Evolutionary conservation across 164 flowering plant species (phyloP), one percentile per base, ranked within the genome.

Genomic region (Liriodendron chinense): DNA sequence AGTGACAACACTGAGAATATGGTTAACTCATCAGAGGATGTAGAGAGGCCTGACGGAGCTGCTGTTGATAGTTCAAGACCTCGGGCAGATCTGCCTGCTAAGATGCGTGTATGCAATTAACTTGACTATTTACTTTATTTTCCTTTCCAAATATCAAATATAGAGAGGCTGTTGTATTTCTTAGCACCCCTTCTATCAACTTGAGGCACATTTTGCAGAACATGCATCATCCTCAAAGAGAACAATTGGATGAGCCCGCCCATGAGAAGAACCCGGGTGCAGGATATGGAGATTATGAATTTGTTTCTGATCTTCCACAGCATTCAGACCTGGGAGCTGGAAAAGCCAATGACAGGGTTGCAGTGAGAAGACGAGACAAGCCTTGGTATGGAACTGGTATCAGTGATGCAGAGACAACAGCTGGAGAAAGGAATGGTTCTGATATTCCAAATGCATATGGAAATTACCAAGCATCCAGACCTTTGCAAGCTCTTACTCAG

Each of bases 391-490:
- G 83, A 53, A 78, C 79, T 75, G 83, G 24, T 22, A 67, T 81
- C 9, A 78, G 72, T 77, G 76, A 78, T 57, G n/a, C 79, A 20
- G 91, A 84, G 69, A 25, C 87, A 61, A 26, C 83, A 65, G 71
- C 83, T 66, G 75, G 82, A 68, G 90, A 84, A 75, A 87, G 83
- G 76, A 90, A 87, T 88, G 88, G 87, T 65, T 84, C 78, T 72
- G 87, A 76, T 83, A 78, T 69, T 65, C 50, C 72, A 53, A 57
- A 77, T 57, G 26, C 75, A 67, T 77, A 72, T 61, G 70, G 71
- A 68, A 67, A 59, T 23, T 50, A 59, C 16, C 53, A 65, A 23
- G 73, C 80, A 50, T 72, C 84, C 50, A 84, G 79, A 75, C 69
- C 90, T 74, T 56, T 78, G 2, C 84, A 69, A 70, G 53, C 78